Evolutionary conservation across 495 filamentous ascomycete species (phyloP).

Genomic region (Acidiella bohemica): DNA sequence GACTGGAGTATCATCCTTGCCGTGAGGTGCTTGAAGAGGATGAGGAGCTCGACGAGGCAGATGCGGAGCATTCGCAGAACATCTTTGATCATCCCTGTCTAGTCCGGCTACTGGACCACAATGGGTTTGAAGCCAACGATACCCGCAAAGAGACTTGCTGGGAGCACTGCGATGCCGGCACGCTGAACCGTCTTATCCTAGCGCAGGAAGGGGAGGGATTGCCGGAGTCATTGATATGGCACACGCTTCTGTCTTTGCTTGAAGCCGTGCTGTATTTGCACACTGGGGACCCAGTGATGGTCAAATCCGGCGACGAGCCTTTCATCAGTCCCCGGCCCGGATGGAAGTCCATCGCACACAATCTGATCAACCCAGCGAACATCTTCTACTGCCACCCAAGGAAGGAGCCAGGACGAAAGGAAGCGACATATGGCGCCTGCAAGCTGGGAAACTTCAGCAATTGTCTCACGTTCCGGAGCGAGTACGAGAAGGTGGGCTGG

Average conservation of each 20-base stretch:
- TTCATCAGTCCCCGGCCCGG: not conserved
- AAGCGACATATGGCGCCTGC: not conserved
- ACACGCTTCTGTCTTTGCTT: slow-evolving; percentile 3
- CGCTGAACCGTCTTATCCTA: not conserved
- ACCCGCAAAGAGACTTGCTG: not conserved
- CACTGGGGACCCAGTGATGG: not conserved
- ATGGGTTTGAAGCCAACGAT: not conserved
- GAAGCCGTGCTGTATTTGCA: not conserved
- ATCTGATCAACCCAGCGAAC: slow-evolving; percentile 1
- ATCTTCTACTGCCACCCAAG: slow-evolving; percentile 2
- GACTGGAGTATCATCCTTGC: too few species aligned
- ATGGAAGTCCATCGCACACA: slow-evolving; percentile 5
- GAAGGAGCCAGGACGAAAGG: not conserved
- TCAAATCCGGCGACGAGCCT: not conserved
- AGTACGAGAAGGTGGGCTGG: not conserved
- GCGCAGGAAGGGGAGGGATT: not conserved
- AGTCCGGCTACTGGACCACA: not conserved
- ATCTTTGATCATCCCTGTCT: not conserved
- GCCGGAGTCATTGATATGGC: slow-evolving; percentile 4
- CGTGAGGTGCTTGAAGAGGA: not conserved
- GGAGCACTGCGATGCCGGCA: slow-evolving; percentile 1
- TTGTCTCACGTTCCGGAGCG: not conserved
- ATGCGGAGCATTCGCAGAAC: not conserved
- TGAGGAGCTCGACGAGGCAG: not conserved
- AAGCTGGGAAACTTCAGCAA: slow-evolving; percentile 5